Evolutionary conservation across 2,329 filamentous ascomycete genomes (phyloP).

Genomic region (Colletotrichum chrysophilum): DNA sequence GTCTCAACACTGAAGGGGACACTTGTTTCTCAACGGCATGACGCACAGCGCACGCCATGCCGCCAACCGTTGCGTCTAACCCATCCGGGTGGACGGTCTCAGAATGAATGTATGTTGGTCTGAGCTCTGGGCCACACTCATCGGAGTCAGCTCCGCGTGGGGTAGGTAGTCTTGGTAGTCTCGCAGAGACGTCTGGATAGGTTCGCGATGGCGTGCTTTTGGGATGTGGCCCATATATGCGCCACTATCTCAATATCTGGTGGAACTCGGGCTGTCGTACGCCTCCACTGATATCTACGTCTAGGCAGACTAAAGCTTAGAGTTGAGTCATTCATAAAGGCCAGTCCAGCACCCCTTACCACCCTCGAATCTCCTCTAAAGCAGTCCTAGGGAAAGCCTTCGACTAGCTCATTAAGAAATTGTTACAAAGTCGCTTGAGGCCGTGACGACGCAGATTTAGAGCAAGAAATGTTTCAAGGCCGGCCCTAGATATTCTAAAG

Average conservation of each 20-base stretch:
- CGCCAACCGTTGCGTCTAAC: background rate
- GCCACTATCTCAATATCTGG: background rate
- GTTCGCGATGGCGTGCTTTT: background rate
- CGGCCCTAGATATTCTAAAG: accelerated
- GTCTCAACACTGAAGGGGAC: background rate
- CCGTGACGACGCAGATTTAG: background rate
- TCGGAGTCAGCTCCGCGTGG: background rate
- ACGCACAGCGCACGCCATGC: background rate
- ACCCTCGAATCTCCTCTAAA: background rate
- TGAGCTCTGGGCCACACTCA: background rate
- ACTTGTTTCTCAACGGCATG: background rate
- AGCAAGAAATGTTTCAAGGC: background rate
- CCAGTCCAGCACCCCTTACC: background rate
- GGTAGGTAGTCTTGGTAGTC: background rate
- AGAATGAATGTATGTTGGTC: background rate
- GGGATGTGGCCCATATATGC: background rate
- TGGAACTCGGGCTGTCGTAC: background rate
- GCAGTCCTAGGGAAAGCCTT: background rate
- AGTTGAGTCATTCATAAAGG: background rate
- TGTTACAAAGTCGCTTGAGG: background rate
- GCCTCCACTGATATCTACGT: background rate
- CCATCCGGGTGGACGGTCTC: background rate
- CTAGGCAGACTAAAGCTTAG: background rate
- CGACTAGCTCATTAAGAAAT: background rate
- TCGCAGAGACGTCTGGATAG: background rate